Evolutionary conservation across 1,284 basidiomycete species (phyloP), one percentile per base, ranked within the genome.

Genomic region (Ceratobasidium sp.): DNA sequence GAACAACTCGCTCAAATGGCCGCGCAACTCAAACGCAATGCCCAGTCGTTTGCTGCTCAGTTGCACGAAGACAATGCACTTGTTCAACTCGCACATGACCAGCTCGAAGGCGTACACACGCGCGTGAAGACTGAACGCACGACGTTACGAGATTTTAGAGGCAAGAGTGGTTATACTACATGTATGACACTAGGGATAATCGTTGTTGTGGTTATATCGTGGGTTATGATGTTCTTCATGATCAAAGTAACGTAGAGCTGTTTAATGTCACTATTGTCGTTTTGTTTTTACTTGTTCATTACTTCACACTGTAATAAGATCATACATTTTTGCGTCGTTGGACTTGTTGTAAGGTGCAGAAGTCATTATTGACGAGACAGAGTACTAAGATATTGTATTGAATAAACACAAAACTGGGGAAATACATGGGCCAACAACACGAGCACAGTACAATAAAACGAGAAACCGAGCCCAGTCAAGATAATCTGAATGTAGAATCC

Each of bases 1-100:
- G 82, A 83, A 3, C 90, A 93, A 76, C 84, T 93, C 20, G 87
- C 87, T 0, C 79, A 84, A 47, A 93, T 93, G 91, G 89, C 91
- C 1, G 80, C 84, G 1, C 91, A 93, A 77, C 84, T 93, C 53
- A 88, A 87, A 74, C 82, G 83, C 27, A 93, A 93, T 73, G 86
- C 89, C 0, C 75, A 86, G 0, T 85, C 91, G 72, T 92, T 93
- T 75, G 84, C 87, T 2, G 81, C 82, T 1, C 80, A 86, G 13
- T 80, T 93, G 0, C 85, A 79, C 49, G 86, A 85, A 70, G 91
- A 93, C 76, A 84, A 87, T 75, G 80, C 80, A 0, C 81, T 90
- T 8, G 77, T 93, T 20, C 13, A 83, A 29, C 82, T 81, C 22
- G 82, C 88, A 45, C 82, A 87, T 71, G 81, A 84, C 76, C 91